Evolutionary conservation across 2,329 filamentous ascomycete species (phyloP).

Genomic region (Aureobasidium sp.): DNA sequence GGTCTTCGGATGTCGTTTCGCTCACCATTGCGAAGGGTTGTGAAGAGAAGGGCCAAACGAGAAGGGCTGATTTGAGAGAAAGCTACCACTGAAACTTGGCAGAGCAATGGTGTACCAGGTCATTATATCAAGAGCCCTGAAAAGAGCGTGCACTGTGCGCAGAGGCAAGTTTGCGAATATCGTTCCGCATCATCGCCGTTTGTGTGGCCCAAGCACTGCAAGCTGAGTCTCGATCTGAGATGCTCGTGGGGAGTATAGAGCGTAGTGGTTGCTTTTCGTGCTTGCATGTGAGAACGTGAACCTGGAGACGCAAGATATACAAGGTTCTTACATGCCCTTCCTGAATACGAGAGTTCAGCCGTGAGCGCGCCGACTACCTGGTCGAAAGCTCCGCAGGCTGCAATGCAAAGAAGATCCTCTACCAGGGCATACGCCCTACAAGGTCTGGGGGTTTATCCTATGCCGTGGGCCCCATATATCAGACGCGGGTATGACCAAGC

Average conservation of each 20-base stretch:
- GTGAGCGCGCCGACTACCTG: background rate
- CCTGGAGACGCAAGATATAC: background rate
- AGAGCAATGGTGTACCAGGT: background rate
- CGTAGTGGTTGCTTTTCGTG: background rate
- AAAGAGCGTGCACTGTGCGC: slow-evolving; percentile 6
- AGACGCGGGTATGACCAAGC: background rate
- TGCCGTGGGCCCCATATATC: background rate
- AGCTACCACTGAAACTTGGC: background rate
- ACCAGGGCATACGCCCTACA: background rate
- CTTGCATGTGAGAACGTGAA: background rate
- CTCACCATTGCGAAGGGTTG: background rate
- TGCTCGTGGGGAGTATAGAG: background rate
- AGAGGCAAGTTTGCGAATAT: background rate
- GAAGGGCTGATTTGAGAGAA: background rate
- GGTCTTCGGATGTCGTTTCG: slow-evolving; percentile 11
- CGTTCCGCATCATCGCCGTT: slow-evolving; percentile 4
- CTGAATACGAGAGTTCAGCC: background rate
- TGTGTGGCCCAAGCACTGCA: background rate
- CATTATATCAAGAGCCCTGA: background rate
- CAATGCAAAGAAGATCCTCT: background rate
- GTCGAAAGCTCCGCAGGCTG: background rate
- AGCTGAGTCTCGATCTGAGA: background rate
- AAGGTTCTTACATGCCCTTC: background rate
- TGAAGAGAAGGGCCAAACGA: background rate
- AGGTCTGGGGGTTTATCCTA: background rate